phyloP scores from a whole-genome alignment of 2,329 filamentous ascomycete genomes.

The Fusarium anthophilum region DNA sequence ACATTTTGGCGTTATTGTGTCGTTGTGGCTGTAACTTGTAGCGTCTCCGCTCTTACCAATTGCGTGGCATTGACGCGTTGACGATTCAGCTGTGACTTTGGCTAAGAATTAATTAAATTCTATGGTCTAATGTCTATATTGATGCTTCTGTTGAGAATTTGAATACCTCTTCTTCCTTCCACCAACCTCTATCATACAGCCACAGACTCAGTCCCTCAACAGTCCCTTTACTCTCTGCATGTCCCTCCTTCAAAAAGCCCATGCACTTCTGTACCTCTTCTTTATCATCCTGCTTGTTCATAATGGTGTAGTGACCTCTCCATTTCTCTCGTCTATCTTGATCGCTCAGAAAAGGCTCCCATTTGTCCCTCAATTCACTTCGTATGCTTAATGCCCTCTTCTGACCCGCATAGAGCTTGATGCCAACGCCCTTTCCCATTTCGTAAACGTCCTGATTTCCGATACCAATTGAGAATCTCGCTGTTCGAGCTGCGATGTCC shows the following conservation, averaged over 20 bases:
- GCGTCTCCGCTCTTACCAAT: no score
- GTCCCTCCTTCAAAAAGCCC: not conserved
- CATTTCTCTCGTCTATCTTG: constrained; percentile 22
- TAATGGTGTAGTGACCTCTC: constrained; percentile 30
- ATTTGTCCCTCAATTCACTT: constrained; percentile 12
- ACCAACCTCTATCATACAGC: constrained; percentile 26
- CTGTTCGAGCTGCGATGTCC: not conserved
- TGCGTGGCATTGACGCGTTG: accelerated
- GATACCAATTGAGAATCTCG: not conserved
- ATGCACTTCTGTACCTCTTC: constrained; percentile 13
- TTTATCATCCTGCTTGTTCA: constrained; percentile 34
- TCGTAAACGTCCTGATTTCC: constrained; percentile 7
- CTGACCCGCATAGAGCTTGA: constrained; percentile 11
- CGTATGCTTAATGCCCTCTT: not conserved
- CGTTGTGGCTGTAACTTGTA: not conserved
- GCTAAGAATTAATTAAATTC: not conserved
- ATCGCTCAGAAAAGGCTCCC: constrained; percentile 20
- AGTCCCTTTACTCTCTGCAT: not conserved
- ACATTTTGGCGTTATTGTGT: accelerated
- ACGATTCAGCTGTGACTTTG: not conserved
- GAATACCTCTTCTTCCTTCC: constrained; percentile 1
- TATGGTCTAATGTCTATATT: not conserved
- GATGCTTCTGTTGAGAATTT: not conserved
- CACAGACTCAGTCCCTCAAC: constrained; percentile 21
- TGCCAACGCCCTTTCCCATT: constrained; percentile 28